phyloP scores from a whole-genome alignment of 352 stramenopile genomes.

The Thraustochytrium sp. region DNA sequence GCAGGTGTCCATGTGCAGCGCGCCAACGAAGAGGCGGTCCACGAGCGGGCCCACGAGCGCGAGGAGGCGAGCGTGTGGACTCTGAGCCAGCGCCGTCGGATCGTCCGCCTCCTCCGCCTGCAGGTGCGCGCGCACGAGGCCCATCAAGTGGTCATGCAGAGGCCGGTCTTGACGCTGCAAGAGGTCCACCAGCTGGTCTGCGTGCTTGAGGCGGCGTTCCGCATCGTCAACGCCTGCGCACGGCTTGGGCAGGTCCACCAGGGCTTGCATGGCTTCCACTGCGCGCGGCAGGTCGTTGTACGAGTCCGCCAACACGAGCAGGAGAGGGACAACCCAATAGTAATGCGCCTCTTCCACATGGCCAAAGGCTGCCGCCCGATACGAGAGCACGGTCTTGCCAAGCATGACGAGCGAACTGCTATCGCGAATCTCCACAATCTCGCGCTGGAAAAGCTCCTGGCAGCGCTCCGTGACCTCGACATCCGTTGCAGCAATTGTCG shows the following conservation, averaged over 20 bases:
- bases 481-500: conserved; percentile 7
- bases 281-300: conserved; percentile 2
- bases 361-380: neutral
- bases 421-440: conserved; percentile 9
- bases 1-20: neutral
- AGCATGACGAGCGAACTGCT: conserved; percentile 1
- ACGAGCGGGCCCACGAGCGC: neutral
- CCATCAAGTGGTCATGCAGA: too few species aligned
- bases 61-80: neutral
- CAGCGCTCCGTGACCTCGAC: conserved; percentile 7
- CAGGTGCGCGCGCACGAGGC: neutral
- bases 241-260: neutral
- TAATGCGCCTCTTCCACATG: neutral
- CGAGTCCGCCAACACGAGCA: conserved; percentile 12
- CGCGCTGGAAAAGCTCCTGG: neutral
- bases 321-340: conserved; percentile 8
- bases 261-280: conserved; percentile 17
- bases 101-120: neutral
- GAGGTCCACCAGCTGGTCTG: neutral
- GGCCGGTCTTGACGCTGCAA: neutral
- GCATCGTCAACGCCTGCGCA: neutral
- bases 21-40: neutral
- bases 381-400: conserved; percentile 33
- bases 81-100: neutral
- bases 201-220: neutral